A percentile compares a stretch with the other conserved stretches of the same genome.
These are phyloP conservation scores for Colletotrichum zoysiae DNA, from an alignment of 2,329 filamentous ascomycete species.

Conservation along the genomic window DNA sequence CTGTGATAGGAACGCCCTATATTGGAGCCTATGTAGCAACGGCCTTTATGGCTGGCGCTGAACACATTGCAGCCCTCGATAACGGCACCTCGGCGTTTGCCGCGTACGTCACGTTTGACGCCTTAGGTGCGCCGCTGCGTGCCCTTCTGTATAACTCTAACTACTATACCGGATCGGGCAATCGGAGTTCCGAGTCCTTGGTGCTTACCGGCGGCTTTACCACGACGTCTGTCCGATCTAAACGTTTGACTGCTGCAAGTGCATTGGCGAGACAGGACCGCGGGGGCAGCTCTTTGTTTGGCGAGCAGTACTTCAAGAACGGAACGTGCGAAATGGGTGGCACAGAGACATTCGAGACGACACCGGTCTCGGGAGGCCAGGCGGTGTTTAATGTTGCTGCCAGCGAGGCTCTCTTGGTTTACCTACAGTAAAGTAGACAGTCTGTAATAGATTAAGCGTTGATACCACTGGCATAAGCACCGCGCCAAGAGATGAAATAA, in stretches of 20 bases:
- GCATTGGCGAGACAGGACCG: conserved; percentile 34
- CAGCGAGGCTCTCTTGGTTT: neutral
- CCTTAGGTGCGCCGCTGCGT: conserved; percentile 30
- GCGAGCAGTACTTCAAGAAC: conserved; percentile 30
- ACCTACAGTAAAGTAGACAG: neutral
- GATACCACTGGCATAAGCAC: too few species aligned
- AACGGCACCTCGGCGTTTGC: conserved; percentile 57
- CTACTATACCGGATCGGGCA: conserved; percentile 50
- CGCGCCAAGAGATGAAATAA: too few species aligned
- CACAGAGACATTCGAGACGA: conserved; percentile 27
- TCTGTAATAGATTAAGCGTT: too few species aligned
- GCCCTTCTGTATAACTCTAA: conserved; percentile 62
- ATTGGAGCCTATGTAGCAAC: conserved; percentile 64
- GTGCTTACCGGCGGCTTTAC: neutral
- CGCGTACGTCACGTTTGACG: conserved; percentile 59
- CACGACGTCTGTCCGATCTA: conserved; percentile 4
- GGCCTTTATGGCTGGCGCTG: conserved; percentile 58
- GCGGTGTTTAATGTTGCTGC: neutral
- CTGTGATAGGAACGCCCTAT: conserved; percentile 64
- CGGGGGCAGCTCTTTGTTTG: conserved; percentile 24
- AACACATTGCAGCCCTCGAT: conserved; percentile 60
- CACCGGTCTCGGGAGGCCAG: neutral
- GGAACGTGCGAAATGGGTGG: conserved; percentile 24
- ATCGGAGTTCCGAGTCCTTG: conserved; percentile 13
- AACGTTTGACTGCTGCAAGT: conserved; percentile 26